Conservation (phyloP, 805 yeast genomes). For the Wickerhamomyces chaumierensis region DNA sequence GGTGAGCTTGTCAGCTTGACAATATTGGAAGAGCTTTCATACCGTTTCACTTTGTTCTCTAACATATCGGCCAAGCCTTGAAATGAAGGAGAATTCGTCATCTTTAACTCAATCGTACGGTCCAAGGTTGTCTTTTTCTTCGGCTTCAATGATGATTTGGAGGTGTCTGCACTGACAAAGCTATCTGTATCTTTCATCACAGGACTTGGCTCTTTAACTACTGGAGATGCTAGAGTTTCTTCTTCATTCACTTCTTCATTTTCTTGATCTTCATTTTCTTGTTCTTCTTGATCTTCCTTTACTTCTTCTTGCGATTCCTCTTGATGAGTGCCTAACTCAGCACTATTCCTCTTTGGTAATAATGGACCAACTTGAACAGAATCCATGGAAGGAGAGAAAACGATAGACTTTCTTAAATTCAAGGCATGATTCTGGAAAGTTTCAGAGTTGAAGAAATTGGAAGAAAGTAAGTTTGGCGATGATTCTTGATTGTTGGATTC, state of each 20-base stretch:
- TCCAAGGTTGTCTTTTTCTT: neutral
- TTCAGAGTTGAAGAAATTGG: constrained; percentile 13
- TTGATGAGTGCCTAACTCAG: no score
- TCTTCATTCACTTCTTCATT: constrained; percentile 1
- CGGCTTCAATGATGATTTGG: neutral
- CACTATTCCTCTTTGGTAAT: no score
- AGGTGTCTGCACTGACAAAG: no score
- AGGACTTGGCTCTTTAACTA: no score
- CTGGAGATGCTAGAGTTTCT: no score
- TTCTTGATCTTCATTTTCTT: no score
- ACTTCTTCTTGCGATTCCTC: no score
- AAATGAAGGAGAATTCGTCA: constrained; percentile 32
- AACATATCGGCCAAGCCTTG: constrained; percentile 30
- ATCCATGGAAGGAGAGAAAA: constrained; percentile 16
- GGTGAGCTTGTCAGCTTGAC: neutral
- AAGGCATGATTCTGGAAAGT: constrained; percentile 11
- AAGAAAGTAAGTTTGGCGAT: neutral
- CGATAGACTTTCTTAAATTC: constrained; percentile 13
- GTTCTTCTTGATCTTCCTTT: no score
- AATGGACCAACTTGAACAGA: constrained; percentile 6
- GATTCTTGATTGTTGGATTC: neutral
- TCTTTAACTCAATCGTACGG: constrained; percentile 14
- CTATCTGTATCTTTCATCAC: no score
- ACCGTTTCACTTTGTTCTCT: constrained; percentile 23
- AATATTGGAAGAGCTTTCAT: neutral